phyloP scores from a whole-genome alignment of 306 rosid genomes.

The Ormosia emarginata region DNA sequence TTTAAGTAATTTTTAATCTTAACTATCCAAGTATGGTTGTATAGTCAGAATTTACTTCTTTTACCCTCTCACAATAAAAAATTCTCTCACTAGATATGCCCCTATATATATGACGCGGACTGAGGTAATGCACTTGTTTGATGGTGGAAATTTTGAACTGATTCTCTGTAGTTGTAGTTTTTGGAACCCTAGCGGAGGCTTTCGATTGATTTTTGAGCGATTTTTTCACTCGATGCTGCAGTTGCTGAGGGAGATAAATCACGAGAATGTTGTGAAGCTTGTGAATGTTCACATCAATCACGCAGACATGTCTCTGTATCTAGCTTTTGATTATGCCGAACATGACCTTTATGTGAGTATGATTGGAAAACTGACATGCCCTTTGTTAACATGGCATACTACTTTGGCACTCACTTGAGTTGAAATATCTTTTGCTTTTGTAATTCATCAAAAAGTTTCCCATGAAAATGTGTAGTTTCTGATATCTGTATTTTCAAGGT shows the following conservation, averaged over 20 bases:
- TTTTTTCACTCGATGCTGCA: slow-evolving; percentile 35
- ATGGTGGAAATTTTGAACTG: neutral
- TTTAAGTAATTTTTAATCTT: too few relatives aligned
- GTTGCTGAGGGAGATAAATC: slow-evolving; percentile 90
- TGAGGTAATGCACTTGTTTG: neutral
- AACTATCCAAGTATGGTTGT: too few relatives aligned
- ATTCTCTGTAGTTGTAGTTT: neutral
- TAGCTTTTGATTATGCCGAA: slow-evolving; percentile 94
- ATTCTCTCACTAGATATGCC: too few relatives aligned
- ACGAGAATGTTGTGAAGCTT: slow-evolving; percentile 92
- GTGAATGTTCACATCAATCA: slow-evolving; percentile 96
- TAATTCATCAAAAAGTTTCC: neutral
- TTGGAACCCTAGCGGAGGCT: neutral
- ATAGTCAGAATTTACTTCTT: too few relatives aligned
- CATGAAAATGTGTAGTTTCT: neutral
- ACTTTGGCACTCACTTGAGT: neutral
- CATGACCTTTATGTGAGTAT: slow-evolving; percentile 93
- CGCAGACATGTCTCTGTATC: slow-evolving; percentile 86
- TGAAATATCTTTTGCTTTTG: neutral
- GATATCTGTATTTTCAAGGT: neutral
- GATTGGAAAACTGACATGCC: neutral
- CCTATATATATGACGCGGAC: too few relatives aligned
- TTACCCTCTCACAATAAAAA: too few relatives aligned
- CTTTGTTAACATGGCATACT: neutral
- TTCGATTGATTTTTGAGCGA: neutral